Conservation (phyloP, 2,329 filamentous ascomycete genomes). For the Trichoderma aggressivum region DNA sequence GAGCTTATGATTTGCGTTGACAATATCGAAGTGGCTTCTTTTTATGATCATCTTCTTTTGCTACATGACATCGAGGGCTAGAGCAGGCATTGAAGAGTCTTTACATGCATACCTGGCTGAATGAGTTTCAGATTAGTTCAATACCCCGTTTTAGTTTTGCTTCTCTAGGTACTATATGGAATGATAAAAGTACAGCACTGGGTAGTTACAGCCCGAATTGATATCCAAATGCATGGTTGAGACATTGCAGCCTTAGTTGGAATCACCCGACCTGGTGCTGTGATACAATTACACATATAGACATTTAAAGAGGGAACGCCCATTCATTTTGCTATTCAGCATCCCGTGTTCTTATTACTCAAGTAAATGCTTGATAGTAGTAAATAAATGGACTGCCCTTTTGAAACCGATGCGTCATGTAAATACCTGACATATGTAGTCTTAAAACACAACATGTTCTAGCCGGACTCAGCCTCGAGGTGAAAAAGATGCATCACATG, state of each 20-base stretch:
- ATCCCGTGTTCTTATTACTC: background rate
- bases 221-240: background rate
- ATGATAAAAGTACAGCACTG: background rate
- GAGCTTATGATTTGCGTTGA: slow-evolving; percentile 11
- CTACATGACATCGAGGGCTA: background rate
- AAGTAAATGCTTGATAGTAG: background rate
- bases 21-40: background rate
- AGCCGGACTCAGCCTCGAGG: background rate
- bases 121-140: background rate
- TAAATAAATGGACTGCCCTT: background rate
- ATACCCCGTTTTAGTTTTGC: background rate
- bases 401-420: background rate
- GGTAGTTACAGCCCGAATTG: background rate
- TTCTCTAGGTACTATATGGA: background rate
- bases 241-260: background rate
- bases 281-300: background rate
- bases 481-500: background rate
- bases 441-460: background rate
- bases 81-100: background rate
- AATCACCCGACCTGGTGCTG: background rate
- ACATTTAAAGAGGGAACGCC: no score
- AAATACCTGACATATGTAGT: background rate
- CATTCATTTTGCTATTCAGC: no score
- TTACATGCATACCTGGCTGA: background rate
- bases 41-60: background rate